phyloP scores from a whole-genome alignment of 805 yeast species.

The Saccharomycopsis selenospora region DNA sequence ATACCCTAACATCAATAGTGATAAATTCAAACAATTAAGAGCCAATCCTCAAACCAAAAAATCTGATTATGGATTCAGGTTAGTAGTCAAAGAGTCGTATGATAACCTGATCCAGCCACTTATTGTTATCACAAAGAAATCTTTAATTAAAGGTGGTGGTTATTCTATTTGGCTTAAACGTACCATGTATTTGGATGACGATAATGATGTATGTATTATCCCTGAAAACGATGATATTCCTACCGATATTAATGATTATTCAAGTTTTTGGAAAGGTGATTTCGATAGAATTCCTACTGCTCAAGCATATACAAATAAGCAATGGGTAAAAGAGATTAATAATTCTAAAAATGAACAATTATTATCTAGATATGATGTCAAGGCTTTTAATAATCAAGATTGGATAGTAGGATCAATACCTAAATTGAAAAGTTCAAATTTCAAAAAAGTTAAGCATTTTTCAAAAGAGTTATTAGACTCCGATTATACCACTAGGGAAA shows the following conservation, averaged over 20 bases:
- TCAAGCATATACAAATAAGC: constrained; percentile 1
- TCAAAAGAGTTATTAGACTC: constrained; percentile 21
- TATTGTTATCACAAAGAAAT: constrained; percentile 16
- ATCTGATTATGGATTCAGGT: constrained; percentile 28
- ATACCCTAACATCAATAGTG: constrained; percentile 17
- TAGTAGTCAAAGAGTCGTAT: constrained; percentile 25
- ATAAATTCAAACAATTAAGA: not conserved
- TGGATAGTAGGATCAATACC: constrained; percentile 44
- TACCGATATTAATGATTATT: not conserved
- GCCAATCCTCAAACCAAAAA: constrained; percentile 6
- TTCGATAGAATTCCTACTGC: not conserved
- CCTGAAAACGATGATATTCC: constrained; percentile 5
- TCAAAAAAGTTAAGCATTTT: constrained; percentile 25
- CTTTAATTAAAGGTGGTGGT: constrained; percentile 11
- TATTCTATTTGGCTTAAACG: constrained; percentile 18
- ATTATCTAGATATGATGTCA: constrained; percentile 28
- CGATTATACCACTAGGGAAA: not conserved
- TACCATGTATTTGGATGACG: constrained; percentile 11
- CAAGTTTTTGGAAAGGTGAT: constrained; percentile 8
- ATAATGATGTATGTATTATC: constrained; percentile 13
- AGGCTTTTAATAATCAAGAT: constrained; percentile 25
- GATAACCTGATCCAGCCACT: constrained; percentile 5
- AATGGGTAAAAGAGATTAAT: constrained; percentile 1
- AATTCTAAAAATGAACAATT: constrained; percentile 4
- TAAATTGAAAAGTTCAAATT: constrained; percentile 33